Evolutionary conservation across 83 land plant species (phyloP), one percentile per base, ranked within the genome.

Genomic region (Diphasiastrum complanatum): DNA sequence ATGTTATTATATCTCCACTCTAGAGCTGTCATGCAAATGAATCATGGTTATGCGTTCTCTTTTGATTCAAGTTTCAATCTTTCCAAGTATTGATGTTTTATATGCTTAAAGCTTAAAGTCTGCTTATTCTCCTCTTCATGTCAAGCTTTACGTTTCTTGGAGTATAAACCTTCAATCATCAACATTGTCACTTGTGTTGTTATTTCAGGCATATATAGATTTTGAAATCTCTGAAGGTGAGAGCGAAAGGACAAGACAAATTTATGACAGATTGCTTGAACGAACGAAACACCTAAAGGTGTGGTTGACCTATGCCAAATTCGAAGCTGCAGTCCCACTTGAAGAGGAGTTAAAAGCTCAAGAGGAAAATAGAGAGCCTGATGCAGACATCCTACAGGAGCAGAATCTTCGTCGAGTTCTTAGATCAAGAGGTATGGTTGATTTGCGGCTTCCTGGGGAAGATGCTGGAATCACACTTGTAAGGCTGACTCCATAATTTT

Each of bases 201-300:
- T 64, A 46, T 69, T 55, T 48, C 74, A 91, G 97, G 96, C 91
- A 26, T 92, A 92, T 62, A 92, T 92, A 49, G 97, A 92, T 24
- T 87, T 87, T 77, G 97, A 91, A 56, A 82, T 87, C 59, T 75
- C 92, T 10, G 83, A 91, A 63, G 58, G 75, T 16, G 89, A 91
- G 54, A 70, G 61, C 63, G 95, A 91, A 43, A 76, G 83, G 51
- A 91, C 97, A 8, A 76, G 97, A 33, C 75, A 73, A 33, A 82
- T 92, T 0, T 92, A 92, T 75, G 87, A 83, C 69, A 79, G 96
- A 45, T 74, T 89, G 5, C 66, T 89, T 11, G 88, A 89, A 45
- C 65, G 96, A 16, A 86, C 96, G 35, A 85, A 86, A 62, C 92
- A 89, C 67, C 47, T 89, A 51, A 89, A 89, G 55, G 96, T 89